phyloP scores from a whole-genome alignment of 23 red algal genomes.

The Gracilaria domingensis region DNA sequence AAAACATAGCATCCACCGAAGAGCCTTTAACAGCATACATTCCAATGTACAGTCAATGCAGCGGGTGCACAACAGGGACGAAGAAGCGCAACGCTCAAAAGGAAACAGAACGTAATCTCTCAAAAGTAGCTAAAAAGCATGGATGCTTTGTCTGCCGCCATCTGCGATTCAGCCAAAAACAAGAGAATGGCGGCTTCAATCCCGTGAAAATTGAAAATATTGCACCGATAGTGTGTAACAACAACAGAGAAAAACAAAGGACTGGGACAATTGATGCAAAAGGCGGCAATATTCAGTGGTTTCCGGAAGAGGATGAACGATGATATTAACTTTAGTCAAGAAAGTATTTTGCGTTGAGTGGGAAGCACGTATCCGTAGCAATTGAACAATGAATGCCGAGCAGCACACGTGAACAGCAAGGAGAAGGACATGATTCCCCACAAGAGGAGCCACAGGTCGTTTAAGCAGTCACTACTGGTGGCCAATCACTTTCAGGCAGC shows the following conservation, averaged over 20 bases:
- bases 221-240: not conserved
- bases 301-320: not conserved
- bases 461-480: not conserved
- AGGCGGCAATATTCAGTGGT: too few relatives aligned
- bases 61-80: not conserved
- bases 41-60: too few relatives aligned
- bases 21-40: too few relatives aligned
- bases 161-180: not conserved
- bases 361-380: not conserved
- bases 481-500: not conserved
- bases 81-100: slow-evolving; percentile 26
- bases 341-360: not conserved
- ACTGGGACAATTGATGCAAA: too few relatives aligned
- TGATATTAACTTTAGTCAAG: not conserved
- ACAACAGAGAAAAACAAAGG: not conserved
- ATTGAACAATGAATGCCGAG: too few relatives aligned
- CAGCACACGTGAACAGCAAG: too few relatives aligned
- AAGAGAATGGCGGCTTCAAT: slow-evolving; percentile 36
- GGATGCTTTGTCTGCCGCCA: not conserved
- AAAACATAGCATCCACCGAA: not conserved
- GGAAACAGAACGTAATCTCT: not conserved
- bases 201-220: slow-evolving; percentile 8
- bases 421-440: too few relatives aligned
- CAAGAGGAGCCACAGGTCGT: not conserved
- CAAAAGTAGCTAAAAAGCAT: slow-evolving; percentile 14